Percentiles rank a stretch among this genome's conserved stretches.
Evolutionary conservation across 768 basidiomycete genomes (phyloP).

Genomic region (Leucocoprinus birnbaumii): DNA sequence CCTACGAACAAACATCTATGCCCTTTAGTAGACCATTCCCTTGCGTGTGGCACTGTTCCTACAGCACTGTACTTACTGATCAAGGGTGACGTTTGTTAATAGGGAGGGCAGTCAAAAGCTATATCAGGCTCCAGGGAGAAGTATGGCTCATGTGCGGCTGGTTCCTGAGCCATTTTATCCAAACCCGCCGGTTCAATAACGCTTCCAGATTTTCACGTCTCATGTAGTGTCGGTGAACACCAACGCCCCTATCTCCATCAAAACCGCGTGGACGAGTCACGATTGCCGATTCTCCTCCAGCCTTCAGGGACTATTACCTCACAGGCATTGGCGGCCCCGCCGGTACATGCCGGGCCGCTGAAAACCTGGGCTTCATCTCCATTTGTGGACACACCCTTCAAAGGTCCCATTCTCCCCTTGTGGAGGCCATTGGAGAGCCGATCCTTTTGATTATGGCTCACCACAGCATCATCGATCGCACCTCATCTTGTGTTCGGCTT

Average conservation of each 20-base stretch:
- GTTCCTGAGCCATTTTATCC: background rate
- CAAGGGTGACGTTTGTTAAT: too few species aligned
- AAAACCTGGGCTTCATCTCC: background rate
- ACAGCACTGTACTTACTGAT: too few species aligned
- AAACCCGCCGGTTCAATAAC: background rate
- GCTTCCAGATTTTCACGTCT: too few species aligned
- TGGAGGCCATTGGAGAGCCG: conserved; percentile 1
- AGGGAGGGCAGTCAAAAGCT: background rate
- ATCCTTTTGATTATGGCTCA: background rate
- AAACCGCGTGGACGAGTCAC: too few species aligned
- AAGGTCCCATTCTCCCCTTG: conserved; percentile 1
- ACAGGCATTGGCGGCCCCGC: background rate
- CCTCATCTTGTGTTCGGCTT: conserved; percentile 3
- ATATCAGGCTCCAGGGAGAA: background rate
- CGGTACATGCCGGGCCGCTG: background rate
- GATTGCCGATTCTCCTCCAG: too few species aligned
- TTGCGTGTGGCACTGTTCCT: too few species aligned
- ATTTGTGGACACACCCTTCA: background rate
- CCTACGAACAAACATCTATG: too few species aligned
- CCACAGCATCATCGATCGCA: background rate
- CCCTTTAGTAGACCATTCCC: too few species aligned
- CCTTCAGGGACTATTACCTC: background rate
- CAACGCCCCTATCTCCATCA: too few species aligned
- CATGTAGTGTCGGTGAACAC: too few species aligned
- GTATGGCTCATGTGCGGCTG: background rate